Evolutionary conservation across 257 asterid genomes (phyloP), one percentile per base, ranked within the genome.

Genomic region (Henckelia pumila): DNA sequence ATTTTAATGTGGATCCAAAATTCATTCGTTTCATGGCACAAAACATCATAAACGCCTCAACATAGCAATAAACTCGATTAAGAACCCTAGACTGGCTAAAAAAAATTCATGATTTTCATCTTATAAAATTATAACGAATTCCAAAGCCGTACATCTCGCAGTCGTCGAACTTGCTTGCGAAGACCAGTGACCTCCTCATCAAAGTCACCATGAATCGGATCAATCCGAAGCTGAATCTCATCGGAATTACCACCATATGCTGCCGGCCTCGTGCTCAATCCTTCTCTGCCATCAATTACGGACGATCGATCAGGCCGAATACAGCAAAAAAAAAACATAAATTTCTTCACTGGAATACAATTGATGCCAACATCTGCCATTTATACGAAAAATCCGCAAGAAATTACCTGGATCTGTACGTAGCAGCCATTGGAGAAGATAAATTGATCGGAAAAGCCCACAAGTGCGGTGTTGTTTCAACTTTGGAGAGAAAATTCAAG

Each of bases 101-200:
- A 35, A 8, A 32, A 1, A 10, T 6, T 30, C 47, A 35, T 2
- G 14, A 35, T 35, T 35, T 35, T 35, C 47, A 11, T 2, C 50
- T 40, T 40, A 13, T 40, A 35, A 35, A 0, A 8, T 35, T 9
- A 35, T 35, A 40, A 13, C 50, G 50, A 40, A 40, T 40, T 40
- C 49, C 10, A 37, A 26, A 37, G 5, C 11, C 49, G 1, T 80
- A 89, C 98, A 64, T 83, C 83, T 61, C 92, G 89, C 10, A 89
- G 81, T 69, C 82, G 89, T 61, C 90, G 85, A 75, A 92, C 98
- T 89, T 92, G 96, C 65, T 78, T 83, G 69, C 94, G 95, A 67
- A 89, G 97, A 55, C 96, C 96, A 28, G 80, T 53, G 77, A 92
- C 90, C 82, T 88, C 96, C 7, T 83, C 91, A 16, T 87, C 96